Evolutionary conservation across 805 yeast genomes (phyloP), one percentile per base, ranked within the genome.

Genomic region (Wickerhamomyces kurtzmanii): DNA sequence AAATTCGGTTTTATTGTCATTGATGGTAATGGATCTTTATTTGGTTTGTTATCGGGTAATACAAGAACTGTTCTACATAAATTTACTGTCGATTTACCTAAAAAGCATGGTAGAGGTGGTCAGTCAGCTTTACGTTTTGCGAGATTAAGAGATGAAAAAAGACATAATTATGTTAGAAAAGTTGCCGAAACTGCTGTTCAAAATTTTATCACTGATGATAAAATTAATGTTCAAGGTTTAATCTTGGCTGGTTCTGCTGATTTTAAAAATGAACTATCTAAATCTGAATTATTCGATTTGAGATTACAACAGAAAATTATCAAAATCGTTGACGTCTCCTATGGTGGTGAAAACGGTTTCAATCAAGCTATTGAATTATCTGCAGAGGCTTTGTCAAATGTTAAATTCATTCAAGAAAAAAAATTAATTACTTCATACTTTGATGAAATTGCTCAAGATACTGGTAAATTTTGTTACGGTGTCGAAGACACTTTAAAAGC

Each of bases 71-170:
- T 91, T 24, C 67, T 91, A 51, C 95, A 89, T 60, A 91, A 91
- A 60, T 91, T 91, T 62, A 81, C 86, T 2, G 99, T 91, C 31
- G 99, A 91, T 59, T 68, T 91, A 47, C 99, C 99, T 47, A 91
- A 91, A 68, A 91, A 91, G 84, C 98, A 91, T 69, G 98, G 98
- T 51, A 82, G 98, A 72, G 98, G 98, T 82, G 98, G 98, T 80
- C 98, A 91, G 67, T 91, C 99, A 38, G 98, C 99, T 24, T 55
- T 91, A 45, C 97, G 99, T 84, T 91, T 91, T 68, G 79, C 96
- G 15, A 87, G 99, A 71, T 71, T 91, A 58, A 82, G 99, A 72
- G 98, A 91, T 47, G 98, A 91, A 62, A 91, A 91, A 59, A 85
- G 99, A 68, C 99, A 91, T 60, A 91, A 91, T 58, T 91, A 91